A percentile compares a stretch with the other conserved stretches of the same genome.
Evolutionary conservation across 768 basidiomycete genomes (phyloP).

Genomic region (Leccinum longicurvipes): DNA sequence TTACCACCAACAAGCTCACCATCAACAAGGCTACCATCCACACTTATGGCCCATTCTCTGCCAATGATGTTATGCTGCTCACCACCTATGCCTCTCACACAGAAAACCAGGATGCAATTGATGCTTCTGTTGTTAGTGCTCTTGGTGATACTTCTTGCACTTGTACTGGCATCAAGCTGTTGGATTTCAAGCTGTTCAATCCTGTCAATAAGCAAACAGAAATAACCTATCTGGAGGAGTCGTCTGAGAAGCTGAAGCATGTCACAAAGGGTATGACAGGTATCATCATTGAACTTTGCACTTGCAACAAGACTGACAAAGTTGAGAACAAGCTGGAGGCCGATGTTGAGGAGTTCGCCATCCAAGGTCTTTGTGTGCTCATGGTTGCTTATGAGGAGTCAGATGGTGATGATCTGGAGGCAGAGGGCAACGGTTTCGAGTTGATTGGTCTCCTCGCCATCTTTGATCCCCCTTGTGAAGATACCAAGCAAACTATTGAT

Average conservation of each 20-base stretch:
- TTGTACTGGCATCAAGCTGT: conserved; percentile 88
- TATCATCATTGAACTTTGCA: conserved; percentile 95
- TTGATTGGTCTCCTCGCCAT: no score
- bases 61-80: conserved; percentile 89
- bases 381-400: conserved; percentile 95
- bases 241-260: conserved; percentile 94
- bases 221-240: conserved; percentile 93
- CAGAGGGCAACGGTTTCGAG: conserved; percentile 94
- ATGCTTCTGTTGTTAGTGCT: conserved; percentile 78
- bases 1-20: conserved; percentile 99
- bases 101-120: conserved; percentile 99
- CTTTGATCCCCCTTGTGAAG: conserved; percentile 94
- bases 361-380: conserved; percentile 91
- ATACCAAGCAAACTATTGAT: conserved; percentile 99
- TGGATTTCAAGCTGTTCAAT: conserved; percentile 99
- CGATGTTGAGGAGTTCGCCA: conserved; percentile 94
- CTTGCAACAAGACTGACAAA: conserved; percentile 94
- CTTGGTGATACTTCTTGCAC: conserved; percentile 70
- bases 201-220: conserved; percentile 99
- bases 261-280: conserved; percentile 99
- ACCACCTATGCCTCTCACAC: conserved; percentile 96
- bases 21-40: conserved; percentile 91
- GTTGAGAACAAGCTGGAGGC: conserved; percentile 87
- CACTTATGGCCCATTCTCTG: conserved; percentile 83
- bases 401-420: conserved; percentile 75